Base-by-base conservation (phyloP, 495 filamentous ascomycete genomes). In the Trichoderma orchidacearum region DNA sequence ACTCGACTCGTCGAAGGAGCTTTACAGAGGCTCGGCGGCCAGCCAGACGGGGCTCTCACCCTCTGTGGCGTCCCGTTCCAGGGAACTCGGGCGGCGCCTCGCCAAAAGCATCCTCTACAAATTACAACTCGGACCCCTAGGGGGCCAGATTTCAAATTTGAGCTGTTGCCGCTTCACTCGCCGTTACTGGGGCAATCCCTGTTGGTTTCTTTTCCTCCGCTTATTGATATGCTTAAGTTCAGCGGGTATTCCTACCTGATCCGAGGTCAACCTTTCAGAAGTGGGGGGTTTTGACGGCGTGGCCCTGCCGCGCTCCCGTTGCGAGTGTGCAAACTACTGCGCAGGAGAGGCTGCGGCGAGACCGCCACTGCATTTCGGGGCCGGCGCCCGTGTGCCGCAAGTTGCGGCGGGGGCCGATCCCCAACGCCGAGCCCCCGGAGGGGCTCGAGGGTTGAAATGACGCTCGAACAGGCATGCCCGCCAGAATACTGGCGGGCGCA, bases 161-260 rank as follows among this genome's bases (percentile, higher is more conserved):
- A 82, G 80, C 78, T 83, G 68, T 80, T 82, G 72, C 78, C 78
- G 79, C 78, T 83, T 82, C 77, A 81, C 79, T 83, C 77, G 77
- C 80, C 77, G 77, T 81, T 82, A 84, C 77, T 82, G 67, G 72
- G 77, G 78, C 74, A 83, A 84, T 82, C 75, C 75, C 75, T 79
- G 77, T 83, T 83, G 77, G 80, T 83, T 84, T 84, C 78, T 84
- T 83, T 82, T 81, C 77, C 77, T 82, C 75, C 75, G 76, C 78
- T 84, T 83, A 84, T 83, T 84, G 77, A 84, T 84, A 84, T 84
- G 77, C 80, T 83, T 83, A 84, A 83, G 78, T 83, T 83, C 75
- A 83, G 79, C 75, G 75, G 76, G 80, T 84, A 82, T 77, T 75
- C 77, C 77, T 80, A 79, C 76, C 77, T 82, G 77, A 84, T 82